Evolutionary conservation across 768 basidiomycete species (phyloP).

Genomic region (Pleurotus eryngii): DNA sequence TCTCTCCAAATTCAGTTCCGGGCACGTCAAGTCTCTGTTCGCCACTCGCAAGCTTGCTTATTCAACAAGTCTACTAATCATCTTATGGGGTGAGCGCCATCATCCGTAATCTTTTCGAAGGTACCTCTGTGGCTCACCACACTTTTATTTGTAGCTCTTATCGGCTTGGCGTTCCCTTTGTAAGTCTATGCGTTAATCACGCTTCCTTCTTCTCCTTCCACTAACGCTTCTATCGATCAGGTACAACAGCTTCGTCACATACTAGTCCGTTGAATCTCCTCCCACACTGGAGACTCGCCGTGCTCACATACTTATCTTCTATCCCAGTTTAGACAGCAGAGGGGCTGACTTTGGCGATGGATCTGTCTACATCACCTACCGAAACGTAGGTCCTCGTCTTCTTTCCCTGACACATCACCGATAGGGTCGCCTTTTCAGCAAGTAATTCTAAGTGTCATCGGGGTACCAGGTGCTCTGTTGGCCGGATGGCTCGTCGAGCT

Average conservation of each 20-base stretch:
- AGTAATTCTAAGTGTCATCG: slow-evolving; percentile 55
- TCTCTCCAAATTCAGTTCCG: slow-evolving; percentile 28
- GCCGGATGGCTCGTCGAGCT: slow-evolving; percentile 54
- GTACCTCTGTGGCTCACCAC: neutral
- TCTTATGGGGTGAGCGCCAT: slow-evolving; percentile 39
- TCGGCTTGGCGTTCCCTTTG: slow-evolving; percentile 75
- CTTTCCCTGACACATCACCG: neutral
- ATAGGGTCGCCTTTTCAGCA: slow-evolving; percentile 29
- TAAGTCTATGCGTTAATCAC: slow-evolving; percentile 36
- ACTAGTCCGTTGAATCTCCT: slow-evolving; percentile 35
- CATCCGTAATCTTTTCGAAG: neutral
- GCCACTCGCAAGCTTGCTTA: slow-evolving; percentile 59
- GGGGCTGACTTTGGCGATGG: slow-evolving; percentile 52
- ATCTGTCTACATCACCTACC: slow-evolving; percentile 53
- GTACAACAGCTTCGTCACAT: slow-evolving; percentile 55
- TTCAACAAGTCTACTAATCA: slow-evolving; percentile 61
- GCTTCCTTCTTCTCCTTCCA: slow-evolving; percentile 29
- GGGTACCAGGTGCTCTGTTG: slow-evolving; percentile 54
- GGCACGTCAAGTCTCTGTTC: slow-evolving; percentile 60
- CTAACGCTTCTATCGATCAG: slow-evolving; percentile 5
- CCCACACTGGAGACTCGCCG: neutral
- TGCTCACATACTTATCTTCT: neutral
- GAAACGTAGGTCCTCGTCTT: slow-evolving; percentile 32
- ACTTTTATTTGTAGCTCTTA: slow-evolving; percentile 46
- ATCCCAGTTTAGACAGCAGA: slow-evolving; percentile 38